These are phyloP conservation scores for Monosporascus sp. DNA, from an alignment of 2,329 filamentous ascomycete species.

Conservation along the genomic window DNA sequence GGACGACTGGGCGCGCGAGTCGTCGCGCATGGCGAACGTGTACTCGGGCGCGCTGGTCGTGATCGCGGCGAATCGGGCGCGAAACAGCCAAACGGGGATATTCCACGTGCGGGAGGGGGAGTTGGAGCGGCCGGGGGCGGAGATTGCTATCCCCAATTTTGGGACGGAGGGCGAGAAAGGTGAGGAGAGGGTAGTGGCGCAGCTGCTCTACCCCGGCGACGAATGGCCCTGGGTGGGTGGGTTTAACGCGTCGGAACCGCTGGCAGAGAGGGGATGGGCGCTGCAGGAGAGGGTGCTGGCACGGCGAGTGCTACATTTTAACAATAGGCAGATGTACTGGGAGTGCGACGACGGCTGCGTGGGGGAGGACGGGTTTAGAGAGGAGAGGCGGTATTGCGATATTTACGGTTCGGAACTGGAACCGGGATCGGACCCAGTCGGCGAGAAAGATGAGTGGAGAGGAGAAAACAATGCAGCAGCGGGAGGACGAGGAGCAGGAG, in stretches of 20 bases:
- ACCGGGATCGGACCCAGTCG: too few relatives aligned
- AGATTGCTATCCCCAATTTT: too few relatives aligned
- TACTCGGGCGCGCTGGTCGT: constrained; percentile 1
- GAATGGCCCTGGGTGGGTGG: neutral
- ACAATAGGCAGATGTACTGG: constrained; percentile 1
- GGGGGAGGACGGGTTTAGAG: constrained; percentile 1
- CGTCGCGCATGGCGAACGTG: constrained; percentile 5
- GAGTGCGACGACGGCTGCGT: constrained; percentile 1
- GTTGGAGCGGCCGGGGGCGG: too few relatives aligned
- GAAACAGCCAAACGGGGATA: too few relatives aligned
- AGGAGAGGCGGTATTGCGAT: neutral
- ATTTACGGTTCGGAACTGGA: neutral
- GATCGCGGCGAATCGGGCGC: too few relatives aligned
- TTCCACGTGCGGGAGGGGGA: too few relatives aligned
- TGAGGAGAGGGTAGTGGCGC: too few relatives aligned
- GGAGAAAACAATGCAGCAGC: too few relatives aligned
- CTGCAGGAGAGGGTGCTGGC: constrained; percentile 3
- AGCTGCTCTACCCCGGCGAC: neutral
- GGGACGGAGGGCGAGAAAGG: too few relatives aligned
- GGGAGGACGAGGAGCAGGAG: too few relatives aligned
- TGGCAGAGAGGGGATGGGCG: constrained; percentile 1
- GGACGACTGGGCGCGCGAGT: constrained; percentile 7
- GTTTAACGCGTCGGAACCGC: neutral
- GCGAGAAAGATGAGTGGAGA: too few relatives aligned
- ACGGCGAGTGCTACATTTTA: constrained; percentile 3